These are phyloP conservation scores for Candida anglica DNA, from an alignment of 805 yeast genomes.

Conservation along the genomic window DNA sequence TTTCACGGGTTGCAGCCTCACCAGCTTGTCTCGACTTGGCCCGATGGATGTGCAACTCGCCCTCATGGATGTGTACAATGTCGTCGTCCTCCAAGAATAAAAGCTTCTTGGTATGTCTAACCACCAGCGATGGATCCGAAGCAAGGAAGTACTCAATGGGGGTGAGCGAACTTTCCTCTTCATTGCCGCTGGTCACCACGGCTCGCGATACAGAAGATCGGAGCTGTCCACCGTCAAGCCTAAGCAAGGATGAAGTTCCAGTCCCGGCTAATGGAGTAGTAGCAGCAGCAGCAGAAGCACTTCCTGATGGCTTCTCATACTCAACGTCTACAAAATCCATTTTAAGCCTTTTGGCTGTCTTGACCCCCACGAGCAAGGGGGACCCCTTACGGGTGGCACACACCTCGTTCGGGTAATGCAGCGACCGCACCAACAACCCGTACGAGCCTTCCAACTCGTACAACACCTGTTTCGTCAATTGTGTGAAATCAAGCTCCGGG, in stretches of 20 bases:
- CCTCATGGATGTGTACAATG: slow-evolving; percentile 95
- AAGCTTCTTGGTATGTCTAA: slow-evolving; percentile 95
- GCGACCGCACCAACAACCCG: slow-evolving; percentile 88
- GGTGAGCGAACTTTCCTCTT: slow-evolving; percentile 65
- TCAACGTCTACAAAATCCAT: slow-evolving; percentile 98
- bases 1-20: slow-evolving; percentile 87
- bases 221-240: slow-evolving; percentile 51
- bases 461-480: slow-evolving; percentile 86
- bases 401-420: slow-evolving; percentile 91
- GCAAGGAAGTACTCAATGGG: slow-evolving; percentile 95
- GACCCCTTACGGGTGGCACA: slow-evolving; percentile 98
- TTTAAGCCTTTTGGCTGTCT: slow-evolving; percentile 89
- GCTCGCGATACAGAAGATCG: slow-evolving; percentile 95
- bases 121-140: slow-evolving; percentile 94
- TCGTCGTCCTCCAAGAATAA: slow-evolving; percentile 96
- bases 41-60: slow-evolving; percentile 97
- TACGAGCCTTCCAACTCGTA: slow-evolving; percentile 95
- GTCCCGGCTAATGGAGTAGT: slow-evolving; percentile 23
- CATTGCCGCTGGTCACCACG: slow-evolving; percentile 88
- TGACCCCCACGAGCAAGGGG: slow-evolving; percentile 94
- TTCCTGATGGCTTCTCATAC: slow-evolving; percentile 60
- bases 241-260: slow-evolving; percentile 53
- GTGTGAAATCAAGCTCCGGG: slow-evolving; percentile 74
- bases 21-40: slow-evolving; percentile 75
- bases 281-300: slow-evolving; percentile 6